Evolutionary conservation across 2,329 filamentous ascomycete species (phyloP), one percentile per base, ranked within the genome.

Genomic region (Fusarium sp.): DNA sequence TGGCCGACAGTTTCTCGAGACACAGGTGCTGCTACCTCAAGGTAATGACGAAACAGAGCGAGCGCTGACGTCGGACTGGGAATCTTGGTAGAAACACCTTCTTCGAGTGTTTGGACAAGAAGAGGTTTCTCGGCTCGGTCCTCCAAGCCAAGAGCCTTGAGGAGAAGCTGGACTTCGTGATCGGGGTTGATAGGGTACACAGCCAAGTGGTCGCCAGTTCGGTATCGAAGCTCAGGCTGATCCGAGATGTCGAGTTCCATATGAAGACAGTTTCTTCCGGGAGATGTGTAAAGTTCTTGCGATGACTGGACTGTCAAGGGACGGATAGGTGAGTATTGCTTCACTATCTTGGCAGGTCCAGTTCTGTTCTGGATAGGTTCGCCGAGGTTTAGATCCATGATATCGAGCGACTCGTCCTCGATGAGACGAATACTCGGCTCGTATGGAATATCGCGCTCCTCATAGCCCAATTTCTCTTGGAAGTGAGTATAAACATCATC

Each of bases 1-100:
- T 64, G 62, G 0, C 61, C 58, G 13, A 75, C 64, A 0, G 86
- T 82, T 0, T 90, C 76, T 11, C 84, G 81, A 78, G 64, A 76
- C 8, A 79, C 72, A 1, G 73, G 72, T 5, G 71, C 77, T 24
- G 68, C 71, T 27, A 85, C 82, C 57, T 86, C 84, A 3, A 86
- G 79, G 57, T 85, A 82, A 65, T 84, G 78, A 8, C 78, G 75
- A 66, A 86, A 80, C 6, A 83, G 76, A 0, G 79, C 78, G 3
- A 79, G 69, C 7, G 80, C 69, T 0, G 81, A 81, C 1, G 80
- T 83, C 0, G 80, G 80, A 3, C 78, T 80, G 3, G 82, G 83
- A 1, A 84, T 64, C 64, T 76, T 64, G 58, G 57, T 56, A 12
- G 59, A 13, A 4, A 53, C 54, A 3, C 62, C 63, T 24, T 70